Evolutionary conservation across 2,329 filamentous ascomycete species (phyloP).

Genomic region (Ophiostoma populinum): DNA sequence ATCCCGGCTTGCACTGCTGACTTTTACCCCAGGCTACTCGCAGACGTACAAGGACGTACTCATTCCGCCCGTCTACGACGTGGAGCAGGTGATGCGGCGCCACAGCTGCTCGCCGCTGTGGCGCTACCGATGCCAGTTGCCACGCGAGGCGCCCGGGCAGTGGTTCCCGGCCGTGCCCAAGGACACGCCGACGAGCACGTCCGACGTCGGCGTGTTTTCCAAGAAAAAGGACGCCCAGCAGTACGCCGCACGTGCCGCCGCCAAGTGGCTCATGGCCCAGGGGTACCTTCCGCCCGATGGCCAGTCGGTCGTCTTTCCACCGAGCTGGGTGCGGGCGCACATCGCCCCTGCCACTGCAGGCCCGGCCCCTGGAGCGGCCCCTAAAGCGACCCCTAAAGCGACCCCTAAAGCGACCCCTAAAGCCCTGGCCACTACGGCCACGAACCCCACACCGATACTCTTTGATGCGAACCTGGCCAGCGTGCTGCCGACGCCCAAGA

Average conservation of each 20-base stretch:
- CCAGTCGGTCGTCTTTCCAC: conserved; percentile 9
- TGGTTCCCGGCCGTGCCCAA: conserved; percentile 12
- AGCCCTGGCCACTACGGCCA: too few relatives aligned
- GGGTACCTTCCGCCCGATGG: conserved; percentile 15
- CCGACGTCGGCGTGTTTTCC: conserved; percentile 18
- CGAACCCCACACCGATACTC: not conserved
- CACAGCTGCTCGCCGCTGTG: conserved; percentile 11
- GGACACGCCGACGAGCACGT: conserved; percentile 16
- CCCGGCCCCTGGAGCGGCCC: too few relatives aligned
- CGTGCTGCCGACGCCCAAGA: not conserved
- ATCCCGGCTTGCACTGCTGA: not conserved
- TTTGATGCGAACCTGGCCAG: not conserved
- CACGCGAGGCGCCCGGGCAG: conserved; percentile 11
- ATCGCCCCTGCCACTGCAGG: not conserved
- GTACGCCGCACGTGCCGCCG: conserved; percentile 32
- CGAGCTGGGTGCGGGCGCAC: not conserved
- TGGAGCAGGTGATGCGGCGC: conserved; percentile 8
- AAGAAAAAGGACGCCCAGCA: conserved; percentile 36
- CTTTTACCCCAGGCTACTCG: conserved; percentile 15
- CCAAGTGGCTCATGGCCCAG: conserved; percentile 22
- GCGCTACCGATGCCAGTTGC: conserved; percentile 14
- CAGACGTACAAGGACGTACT: conserved; percentile 11
- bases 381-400: too few relatives aligned
- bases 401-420: too few relatives aligned
- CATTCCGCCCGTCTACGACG: conserved; percentile 11